phyloP scores from a whole-genome alignment of 495 filamentous ascomycete species.

The Aspergillus biplanus region DNA sequence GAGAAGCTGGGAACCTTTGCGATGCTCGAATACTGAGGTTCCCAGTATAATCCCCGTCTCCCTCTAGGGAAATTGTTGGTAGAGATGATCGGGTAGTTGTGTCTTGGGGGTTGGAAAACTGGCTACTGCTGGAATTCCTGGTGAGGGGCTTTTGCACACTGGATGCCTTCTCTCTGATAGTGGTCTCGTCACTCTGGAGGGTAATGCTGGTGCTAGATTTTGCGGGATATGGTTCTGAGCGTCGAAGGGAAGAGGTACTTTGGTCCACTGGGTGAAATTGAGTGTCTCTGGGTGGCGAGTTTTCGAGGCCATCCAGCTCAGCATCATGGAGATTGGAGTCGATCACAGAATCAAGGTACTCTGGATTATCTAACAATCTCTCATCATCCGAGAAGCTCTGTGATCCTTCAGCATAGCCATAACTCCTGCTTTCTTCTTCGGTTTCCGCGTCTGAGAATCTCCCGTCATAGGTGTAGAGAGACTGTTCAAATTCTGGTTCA shows the following conservation, averaged over 20 bases:
- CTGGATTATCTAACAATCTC: constrained; percentile 49
- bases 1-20: constrained; percentile 22
- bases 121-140: constrained; percentile 3
- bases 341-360: constrained; percentile 53
- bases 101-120: constrained; percentile 6
- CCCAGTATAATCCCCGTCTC: not conserved
- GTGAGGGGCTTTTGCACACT: constrained; percentile 8
- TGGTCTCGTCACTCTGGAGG: not conserved
- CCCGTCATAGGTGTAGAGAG: constrained; percentile 45
- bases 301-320: constrained; percentile 33
- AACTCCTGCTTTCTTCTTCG: constrained; percentile 31
- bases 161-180: not conserved
- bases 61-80: constrained; percentile 1
- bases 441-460: constrained; percentile 51
- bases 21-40: not conserved
- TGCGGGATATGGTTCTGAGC: constrained; percentile 11
- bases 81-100: not conserved
- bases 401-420: constrained; percentile 38
- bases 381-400: constrained; percentile 37
- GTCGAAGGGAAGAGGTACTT: constrained; percentile 24
- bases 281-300: constrained; percentile 12
- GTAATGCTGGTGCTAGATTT: constrained; percentile 10
- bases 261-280: constrained; percentile 13
- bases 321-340: constrained; percentile 50
- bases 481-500: constrained; percentile 31